Base-by-base conservation (phyloP, 108 stramenopile genomes). In the Cyclostephanos invisitatus region DNA sequence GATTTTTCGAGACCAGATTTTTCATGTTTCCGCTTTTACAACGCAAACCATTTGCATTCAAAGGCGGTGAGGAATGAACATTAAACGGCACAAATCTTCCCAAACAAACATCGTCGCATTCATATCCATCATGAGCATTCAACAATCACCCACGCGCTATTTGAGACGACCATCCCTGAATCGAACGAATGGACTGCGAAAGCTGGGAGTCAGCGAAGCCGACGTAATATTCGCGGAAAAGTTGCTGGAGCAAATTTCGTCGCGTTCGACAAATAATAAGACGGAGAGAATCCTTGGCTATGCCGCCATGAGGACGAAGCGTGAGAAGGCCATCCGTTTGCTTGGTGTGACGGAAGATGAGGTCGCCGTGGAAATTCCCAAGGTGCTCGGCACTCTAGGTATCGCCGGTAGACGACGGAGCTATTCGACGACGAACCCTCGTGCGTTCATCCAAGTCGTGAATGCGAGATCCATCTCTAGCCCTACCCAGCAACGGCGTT, bases 161-260 rank as follows among this genome's bases (percentile, higher is more conserved):
- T 15, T 12, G 22, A 9, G 25, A 53, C 25, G 25, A 18, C 58
- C 27, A 35, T 59, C 25, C 24, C 12, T 28, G n/a, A 67, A 68
- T 63, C 69, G 69, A 36, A 27, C 36, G 10, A 71, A 76, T 37
- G 74, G 79, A 14, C 70, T 80, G n/a, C 15, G 56, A 75, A 80
- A 80, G 53, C 57, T 80, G 1, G 74, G 79, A 25, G 74, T 75
- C 37, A 70, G 70, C 28, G 68, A 80, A 75, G 70, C 70, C 14
- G 79, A 80, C 38, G 79, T 80, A 5, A 25, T 28, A 42, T 28
- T 75, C 32, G 74, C 79, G 9, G 74, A 80, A 61, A 28, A 46
- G 42, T 63, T 80, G 21, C 54, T 80, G 8, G 56, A 55, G 15
- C 78, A 80, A 67, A 80, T 80, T 37, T 68, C 67, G 29, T 9